Evolutionary conservation across 2,329 filamentous ascomycete genomes (phyloP), one percentile per base, ranked within the genome.

Genomic region (Pyricularia sp.): DNA sequence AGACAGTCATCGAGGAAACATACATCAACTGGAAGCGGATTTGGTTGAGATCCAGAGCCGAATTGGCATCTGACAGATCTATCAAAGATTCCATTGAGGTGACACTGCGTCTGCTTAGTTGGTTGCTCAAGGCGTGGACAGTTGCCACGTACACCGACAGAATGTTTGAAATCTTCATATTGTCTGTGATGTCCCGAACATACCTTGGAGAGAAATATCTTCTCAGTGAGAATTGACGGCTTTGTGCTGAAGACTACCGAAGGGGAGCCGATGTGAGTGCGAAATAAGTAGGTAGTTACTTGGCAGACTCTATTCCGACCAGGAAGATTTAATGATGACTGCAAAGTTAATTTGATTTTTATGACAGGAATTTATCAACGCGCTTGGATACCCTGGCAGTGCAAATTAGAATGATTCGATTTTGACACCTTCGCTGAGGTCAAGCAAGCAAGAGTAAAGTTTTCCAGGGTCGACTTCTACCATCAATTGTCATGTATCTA

Each of bases 11-110:
- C 30, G 16, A 28, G 22, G 30, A 26, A 31, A 75, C 85, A 77
- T 78, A 96, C 93, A 96, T 96, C 68, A 97, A 80, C 76, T 96
- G 91, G 77, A 91, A 96, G 68, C 94, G 90, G 75, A 97, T 99
- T 73, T 94, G 91, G 68, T 86, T 83, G 62, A 99, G 84, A 74
- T 97, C 93, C 71, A 99, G 81, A 19, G 93, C 93, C 79, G 91
- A 90, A 69, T 86, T 85, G 73, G 88, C 85, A 77, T 97, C 90
- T 53, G 87, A 90, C 67, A 96, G 85, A 75, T 97, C 92, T 72
- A 97, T 91, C 62, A 91, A 86, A 22, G 90, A 83, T 75, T 99
- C 94, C 94, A 99, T 99, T 16, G 22, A 28, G 55, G 55, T 59
- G 55, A 28, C 55, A 59, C 55, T 59, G 55, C 55, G 55, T 28